Percentiles rank a stretch among this genome's conserved stretches.
phyloP scores from a whole-genome alignment of 1,284 basidiomycete species.

The Cryptococcus sp. region DNA sequence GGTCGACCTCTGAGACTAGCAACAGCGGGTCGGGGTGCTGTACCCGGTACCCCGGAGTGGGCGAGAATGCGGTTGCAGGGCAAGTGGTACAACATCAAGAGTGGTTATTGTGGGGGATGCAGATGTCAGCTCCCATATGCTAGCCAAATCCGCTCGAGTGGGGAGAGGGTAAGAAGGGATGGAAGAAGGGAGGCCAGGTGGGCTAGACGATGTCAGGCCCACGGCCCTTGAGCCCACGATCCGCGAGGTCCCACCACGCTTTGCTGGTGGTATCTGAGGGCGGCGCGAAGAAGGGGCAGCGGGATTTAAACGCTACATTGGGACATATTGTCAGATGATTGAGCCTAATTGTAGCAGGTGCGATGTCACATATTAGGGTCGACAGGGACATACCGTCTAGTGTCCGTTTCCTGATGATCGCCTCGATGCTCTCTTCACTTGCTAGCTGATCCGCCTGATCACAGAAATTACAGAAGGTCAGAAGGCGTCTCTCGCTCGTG shows the following conservation, averaged over 20 bases:
- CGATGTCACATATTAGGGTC: neutral
- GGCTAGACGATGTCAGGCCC: conserved; percentile 9
- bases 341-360: neutral
- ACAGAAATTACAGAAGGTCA: neutral
- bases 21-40: no score
- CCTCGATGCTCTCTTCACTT: conserved; percentile 74
- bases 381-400: conserved; percentile 62
- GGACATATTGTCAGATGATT: no score
- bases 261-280: conserved; percentile 60
- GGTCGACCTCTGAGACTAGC: neutral
- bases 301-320: conserved; percentile 69
- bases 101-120: neutral
- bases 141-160: no score
- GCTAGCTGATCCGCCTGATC: conserved; percentile 69
- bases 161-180: neutral
- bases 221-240: conserved; percentile 23
- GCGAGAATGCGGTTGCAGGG: neutral
- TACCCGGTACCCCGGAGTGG: neutral
- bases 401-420: conserved; percentile 71
- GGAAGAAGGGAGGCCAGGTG: neutral
- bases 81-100: neutral
- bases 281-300: conserved; percentile 77
- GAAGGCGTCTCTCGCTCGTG: no score
- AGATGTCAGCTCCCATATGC: no score
- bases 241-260: conserved; percentile 64